These are phyloP conservation scores for Ananas comosus DNA, from an alignment of 176 grass and related monocot genomes.

Conservation along the genomic window DNA sequence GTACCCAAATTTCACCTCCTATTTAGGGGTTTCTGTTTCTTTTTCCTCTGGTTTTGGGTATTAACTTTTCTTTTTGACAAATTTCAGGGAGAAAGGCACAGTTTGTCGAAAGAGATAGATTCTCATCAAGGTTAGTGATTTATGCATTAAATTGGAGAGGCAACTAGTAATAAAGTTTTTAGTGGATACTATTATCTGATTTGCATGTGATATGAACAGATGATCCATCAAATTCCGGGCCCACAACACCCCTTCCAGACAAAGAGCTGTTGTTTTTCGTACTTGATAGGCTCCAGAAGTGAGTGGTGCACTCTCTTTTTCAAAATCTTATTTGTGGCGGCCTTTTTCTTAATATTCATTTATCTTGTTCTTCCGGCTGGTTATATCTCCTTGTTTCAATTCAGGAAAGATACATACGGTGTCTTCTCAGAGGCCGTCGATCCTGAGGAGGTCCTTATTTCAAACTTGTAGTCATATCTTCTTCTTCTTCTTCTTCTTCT, in stretches of 20 bases:
- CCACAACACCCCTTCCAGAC: slow-evolving; percentile 35
- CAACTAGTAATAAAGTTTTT: neutral
- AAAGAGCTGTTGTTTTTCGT: slow-evolving; percentile 37
- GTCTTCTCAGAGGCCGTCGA: slow-evolving; percentile 48
- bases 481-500: neutral
- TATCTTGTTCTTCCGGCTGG: slow-evolving; percentile 3
- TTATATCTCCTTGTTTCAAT: slow-evolving; percentile 3
- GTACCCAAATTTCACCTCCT: neutral
- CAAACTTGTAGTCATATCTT: neutral
- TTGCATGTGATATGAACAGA: slow-evolving; percentile 30
- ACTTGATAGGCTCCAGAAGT: slow-evolving; percentile 53
- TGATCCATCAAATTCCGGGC: slow-evolving; percentile 16
- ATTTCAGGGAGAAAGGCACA: slow-evolving; percentile 26
- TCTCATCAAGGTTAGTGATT: slow-evolving; percentile 33
- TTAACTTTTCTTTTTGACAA: slow-evolving; percentile 6
- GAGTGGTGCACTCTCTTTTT: slow-evolving; percentile 23
- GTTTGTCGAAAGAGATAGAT: slow-evolving; percentile 26
- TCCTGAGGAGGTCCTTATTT: slow-evolving; percentile 30
- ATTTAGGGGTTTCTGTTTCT: neutral
- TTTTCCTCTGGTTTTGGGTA: neutral
- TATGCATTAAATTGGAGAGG: slow-evolving; percentile 1
- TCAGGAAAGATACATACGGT: slow-evolving; percentile 37
- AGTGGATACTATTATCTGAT: slow-evolving; percentile 5
- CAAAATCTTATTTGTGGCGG: neutral
- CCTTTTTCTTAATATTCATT: neutral